Base-by-base conservation (phyloP, 1,284 basidiomycete genomes). In the Sutorius eximius region DNA sequence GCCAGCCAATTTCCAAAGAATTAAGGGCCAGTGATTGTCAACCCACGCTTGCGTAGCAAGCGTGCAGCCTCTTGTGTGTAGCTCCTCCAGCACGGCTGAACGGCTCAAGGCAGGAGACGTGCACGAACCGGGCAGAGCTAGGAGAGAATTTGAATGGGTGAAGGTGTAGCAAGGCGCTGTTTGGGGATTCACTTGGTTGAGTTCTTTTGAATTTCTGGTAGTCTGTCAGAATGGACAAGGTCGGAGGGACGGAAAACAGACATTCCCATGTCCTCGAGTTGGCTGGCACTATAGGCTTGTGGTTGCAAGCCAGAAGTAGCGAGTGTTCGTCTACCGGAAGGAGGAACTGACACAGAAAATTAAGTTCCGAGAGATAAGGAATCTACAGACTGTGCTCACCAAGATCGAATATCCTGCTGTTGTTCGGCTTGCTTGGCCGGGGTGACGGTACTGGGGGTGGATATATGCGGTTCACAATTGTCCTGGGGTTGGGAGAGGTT, bases 1-100 rank as follows among this genome's bases (percentile, higher is more conserved):
- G 4, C 90, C 89, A 1, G 94, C 91, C 11, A 98, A 73, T 71
- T 99, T 99, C 97, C 97, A 99, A 7, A 99, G 77, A 41, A 99
- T 86, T 42, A 95, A 73, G 5, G 75, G 68, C 91, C 93, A 99
- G 63, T 98, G 95, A 65, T 98, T 97, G 37, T 89, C 80, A 1
- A 97, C 86, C 96, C 96, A 99, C 30, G 77, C 68, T 57, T 84
- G 77, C 4, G 83, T 86, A 3, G 80, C 87, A n/a, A 87, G 76
- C 3, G 67, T 71, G 57, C 86, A 89, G 0, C 83, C 87, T 6
- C 68, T 72, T 27, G 70, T 66, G 5, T 75, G 71, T 11, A 92
- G 71, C 56, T 82, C 75, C 32, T 77, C 67, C 12, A 86, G 71
- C 1, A 83, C 86, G 15, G 77, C 79, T 3, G 71, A 59, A 22